phyloP scores from a whole-genome alignment of 257 asterid species.

The Mentha longifolia region DNA sequence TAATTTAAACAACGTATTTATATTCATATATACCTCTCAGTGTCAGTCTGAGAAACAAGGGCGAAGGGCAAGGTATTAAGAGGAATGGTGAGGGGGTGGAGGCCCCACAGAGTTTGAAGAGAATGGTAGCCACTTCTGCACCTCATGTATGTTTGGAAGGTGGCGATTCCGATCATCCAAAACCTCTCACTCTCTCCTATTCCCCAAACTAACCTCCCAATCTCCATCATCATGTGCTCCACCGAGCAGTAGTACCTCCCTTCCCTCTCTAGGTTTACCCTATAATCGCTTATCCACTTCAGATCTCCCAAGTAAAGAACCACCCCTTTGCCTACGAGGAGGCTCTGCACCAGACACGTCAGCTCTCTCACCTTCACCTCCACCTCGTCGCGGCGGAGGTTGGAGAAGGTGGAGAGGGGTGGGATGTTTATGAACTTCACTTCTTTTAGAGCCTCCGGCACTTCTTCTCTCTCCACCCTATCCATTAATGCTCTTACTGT shows the following conservation, averaged over 20 bases:
- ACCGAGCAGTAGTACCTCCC: constrained; percentile 64
- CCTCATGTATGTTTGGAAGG: constrained; percentile 68
- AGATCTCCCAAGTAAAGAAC: constrained; percentile 82
- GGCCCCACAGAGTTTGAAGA: constrained; percentile 72
- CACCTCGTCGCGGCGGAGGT: constrained; percentile 61
- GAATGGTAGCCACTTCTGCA: constrained; percentile 69
- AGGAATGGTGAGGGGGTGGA: constrained; percentile 76
- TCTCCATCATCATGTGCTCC: constrained; percentile 81
- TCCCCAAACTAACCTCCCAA: constrained; percentile 60
- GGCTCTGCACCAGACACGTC: constrained; percentile 55
- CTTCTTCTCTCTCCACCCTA: constrained; percentile 54
- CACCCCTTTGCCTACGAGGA: constrained; percentile 61
- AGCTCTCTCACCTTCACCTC: constrained; percentile 67
- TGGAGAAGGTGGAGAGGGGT: constrained; percentile 56
- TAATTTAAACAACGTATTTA: no score
- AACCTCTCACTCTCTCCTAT: constrained; percentile 54
- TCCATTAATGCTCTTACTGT: constrained; percentile 59
- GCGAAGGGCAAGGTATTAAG: constrained; percentile 60
- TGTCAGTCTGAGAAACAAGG: constrained; percentile 62
- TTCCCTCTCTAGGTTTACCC: constrained; percentile 42
- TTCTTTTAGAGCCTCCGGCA: constrained; percentile 54
- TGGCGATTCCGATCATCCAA: constrained; percentile 85
- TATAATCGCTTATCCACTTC: constrained; percentile 75
- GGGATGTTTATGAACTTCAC: constrained; percentile 63
- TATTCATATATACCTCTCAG: no score